Conservation (phyloP, 257 asterid genomes). For the Gentiana dahurica region DNA sequence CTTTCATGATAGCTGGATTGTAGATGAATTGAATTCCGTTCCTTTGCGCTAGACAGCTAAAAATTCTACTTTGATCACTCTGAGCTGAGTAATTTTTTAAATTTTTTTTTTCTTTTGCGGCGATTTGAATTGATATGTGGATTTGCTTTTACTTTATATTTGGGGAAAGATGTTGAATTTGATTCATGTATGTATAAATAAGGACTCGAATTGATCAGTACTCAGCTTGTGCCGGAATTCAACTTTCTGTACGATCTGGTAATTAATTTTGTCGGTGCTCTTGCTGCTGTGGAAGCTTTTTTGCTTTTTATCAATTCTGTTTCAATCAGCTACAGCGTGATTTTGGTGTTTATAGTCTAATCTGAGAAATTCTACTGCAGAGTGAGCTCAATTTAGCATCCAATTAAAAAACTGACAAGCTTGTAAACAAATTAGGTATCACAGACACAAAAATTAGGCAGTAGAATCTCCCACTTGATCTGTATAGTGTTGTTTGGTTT, state of each 20-base stretch:
- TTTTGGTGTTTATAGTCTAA: too few relatives aligned
- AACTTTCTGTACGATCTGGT: not conserved
- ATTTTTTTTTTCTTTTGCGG: not conserved
- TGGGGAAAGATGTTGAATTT: not conserved
- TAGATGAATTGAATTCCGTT: constrained; percentile 9
- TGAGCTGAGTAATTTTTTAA: not conserved
- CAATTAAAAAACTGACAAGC: too few relatives aligned
- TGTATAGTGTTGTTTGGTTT: too few relatives aligned
- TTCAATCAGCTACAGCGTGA: too few relatives aligned
- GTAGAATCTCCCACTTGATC: too few relatives aligned
- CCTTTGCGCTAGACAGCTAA: not conserved
- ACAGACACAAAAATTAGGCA: too few relatives aligned
- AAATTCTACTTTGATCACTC: constrained; percentile 8
- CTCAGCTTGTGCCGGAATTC: not conserved
- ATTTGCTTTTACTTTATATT: not conserved
- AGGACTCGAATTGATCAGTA: not conserved
- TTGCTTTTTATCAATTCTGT: too few relatives aligned
- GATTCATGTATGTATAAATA: not conserved
- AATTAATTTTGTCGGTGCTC: not conserved
- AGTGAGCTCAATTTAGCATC: too few relatives aligned
- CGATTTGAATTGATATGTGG: not conserved
- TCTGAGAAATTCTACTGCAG: too few relatives aligned
- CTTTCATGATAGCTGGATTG: constrained; percentile 10
- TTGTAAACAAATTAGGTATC: too few relatives aligned
- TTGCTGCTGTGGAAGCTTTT: too few relatives aligned